Evolutionary conservation across 129 eudicot genomes (phyloP).

Genomic region (Flaveria linearis): DNA sequence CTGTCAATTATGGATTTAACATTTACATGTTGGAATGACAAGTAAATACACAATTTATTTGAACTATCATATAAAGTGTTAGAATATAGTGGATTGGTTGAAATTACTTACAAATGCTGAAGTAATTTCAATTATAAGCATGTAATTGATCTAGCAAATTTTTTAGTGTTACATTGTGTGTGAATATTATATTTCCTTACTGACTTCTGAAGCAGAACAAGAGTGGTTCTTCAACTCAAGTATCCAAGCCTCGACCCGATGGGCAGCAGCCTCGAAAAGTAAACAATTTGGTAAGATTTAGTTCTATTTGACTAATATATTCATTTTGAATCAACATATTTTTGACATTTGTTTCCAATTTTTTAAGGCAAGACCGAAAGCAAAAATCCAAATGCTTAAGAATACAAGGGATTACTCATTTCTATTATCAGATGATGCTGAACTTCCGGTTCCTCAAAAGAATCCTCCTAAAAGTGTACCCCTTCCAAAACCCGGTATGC

Average conservation of each 20-base stretch:
- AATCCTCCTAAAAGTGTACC: slow-evolving; percentile 45
- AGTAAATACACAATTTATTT: not conserved
- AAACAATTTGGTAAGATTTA: slow-evolving; percentile 43
- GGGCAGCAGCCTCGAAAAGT: slow-evolving; percentile 37
- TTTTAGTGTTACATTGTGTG: not conserved
- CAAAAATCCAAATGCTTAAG: slow-evolving; percentile 68
- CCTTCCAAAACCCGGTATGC: slow-evolving; percentile 57
- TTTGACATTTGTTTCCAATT: not conserved
- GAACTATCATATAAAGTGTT: not conserved
- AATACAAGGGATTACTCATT: slow-evolving; percentile 90
- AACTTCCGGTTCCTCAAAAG: slow-evolving; percentile 62
- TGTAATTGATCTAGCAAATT: not conserved
- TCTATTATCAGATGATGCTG: slow-evolving; percentile 88
- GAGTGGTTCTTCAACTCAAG: slow-evolving; percentile 47
- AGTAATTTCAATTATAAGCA: slow-evolving; percentile 2
- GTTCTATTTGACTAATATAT: slow-evolving; percentile 11
- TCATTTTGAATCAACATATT: slow-evolving; percentile 8
- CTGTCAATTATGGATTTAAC: not conserved
- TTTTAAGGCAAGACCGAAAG: slow-evolving; percentile 50
- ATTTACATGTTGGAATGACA: not conserved
- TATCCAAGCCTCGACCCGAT: slow-evolving; percentile 46
- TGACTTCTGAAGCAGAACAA: slow-evolving; percentile 44
- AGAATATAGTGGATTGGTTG: slow-evolving; percentile 1
- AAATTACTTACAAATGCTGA: not conserved
- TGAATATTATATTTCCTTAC: not conserved